A percentile compares a stretch with the other conserved stretches of the same genome.
phyloP scores from a whole-genome alignment of 2,329 filamentous ascomycete species.

The Neofusicoccum umdonicola region DNA sequence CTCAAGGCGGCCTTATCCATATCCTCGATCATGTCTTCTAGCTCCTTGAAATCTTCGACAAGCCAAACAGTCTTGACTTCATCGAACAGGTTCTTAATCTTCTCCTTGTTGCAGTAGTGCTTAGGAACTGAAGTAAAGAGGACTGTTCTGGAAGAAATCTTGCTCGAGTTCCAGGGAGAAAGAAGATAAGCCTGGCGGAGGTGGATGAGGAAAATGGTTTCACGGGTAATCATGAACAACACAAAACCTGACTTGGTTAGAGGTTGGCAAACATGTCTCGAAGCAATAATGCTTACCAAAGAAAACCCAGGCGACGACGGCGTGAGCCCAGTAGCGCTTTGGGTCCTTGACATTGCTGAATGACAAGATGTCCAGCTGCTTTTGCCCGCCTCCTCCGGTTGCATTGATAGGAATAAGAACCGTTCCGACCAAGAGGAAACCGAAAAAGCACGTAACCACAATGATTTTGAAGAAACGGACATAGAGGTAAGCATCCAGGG shows the following conservation, averaged over 20 bases:
- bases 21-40: slow-evolving; percentile 44
- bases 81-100: slow-evolving; percentile 39
- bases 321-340: slow-evolving; percentile 46
- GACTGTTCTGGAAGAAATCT: slow-evolving; percentile 48
- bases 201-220: slow-evolving; percentile 49
- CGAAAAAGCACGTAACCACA: slow-evolving; percentile 42
- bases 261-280: neutral
- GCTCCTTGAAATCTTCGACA: slow-evolving; percentile 45
- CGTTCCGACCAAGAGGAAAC: slow-evolving; percentile 45
- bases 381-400: slow-evolving; percentile 35
- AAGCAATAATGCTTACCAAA: slow-evolving; percentile 12
- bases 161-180: slow-evolving; percentile 43
- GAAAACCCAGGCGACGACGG: slow-evolving; percentile 30
- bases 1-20: slow-evolving; percentile 43
- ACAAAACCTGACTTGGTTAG: slow-evolving; percentile 30
- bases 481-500: slow-evolving; percentile 50
- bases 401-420: slow-evolving; percentile 49
- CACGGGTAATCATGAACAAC: slow-evolving; percentile 45
- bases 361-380: slow-evolving; percentile 39
- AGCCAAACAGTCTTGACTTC: slow-evolving; percentile 47
- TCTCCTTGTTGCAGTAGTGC: slow-evolving; percentile 37
- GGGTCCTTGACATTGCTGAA: slow-evolving; percentile 36
- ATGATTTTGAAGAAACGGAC: slow-evolving; percentile 48
- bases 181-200: slow-evolving; percentile 49
- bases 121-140: slow-evolving; percentile 49